Conservation (phyloP, 495 filamentous ascomycete species). For the Recurvomyces mirabilis region DNA sequence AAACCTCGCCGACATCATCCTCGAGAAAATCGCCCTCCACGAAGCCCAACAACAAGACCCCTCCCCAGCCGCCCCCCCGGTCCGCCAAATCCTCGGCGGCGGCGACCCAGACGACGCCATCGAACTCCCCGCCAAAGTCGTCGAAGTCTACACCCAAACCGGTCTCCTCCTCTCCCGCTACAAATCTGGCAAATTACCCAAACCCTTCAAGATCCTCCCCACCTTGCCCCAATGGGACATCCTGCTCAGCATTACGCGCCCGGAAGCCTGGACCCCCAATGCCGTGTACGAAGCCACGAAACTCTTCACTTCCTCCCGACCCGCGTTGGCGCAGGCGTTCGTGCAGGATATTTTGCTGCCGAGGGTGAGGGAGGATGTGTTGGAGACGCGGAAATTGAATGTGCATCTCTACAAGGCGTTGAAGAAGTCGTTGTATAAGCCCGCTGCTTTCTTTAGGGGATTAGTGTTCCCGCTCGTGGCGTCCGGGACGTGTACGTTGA, state of each 20-base stretch:
- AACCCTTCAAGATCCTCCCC: slow-evolving; percentile 94
- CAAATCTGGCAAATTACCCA: slow-evolving; percentile 87
- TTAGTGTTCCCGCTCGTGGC: slow-evolving; percentile 81
- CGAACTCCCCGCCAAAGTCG: slow-evolving; percentile 76
- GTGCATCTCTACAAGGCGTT: slow-evolving; percentile 87
- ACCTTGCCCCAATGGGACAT: slow-evolving; percentile 83
- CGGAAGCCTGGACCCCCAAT: slow-evolving; percentile 80
- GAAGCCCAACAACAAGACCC: slow-evolving; percentile 53
- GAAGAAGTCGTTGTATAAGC: slow-evolving; percentile 91
- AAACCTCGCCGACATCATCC: slow-evolving; percentile 81
- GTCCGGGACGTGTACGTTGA: slow-evolving; percentile 66
- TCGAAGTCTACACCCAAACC: slow-evolving; percentile 88
- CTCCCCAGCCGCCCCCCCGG: slow-evolving; percentile 12
- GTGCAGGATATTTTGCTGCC: slow-evolving; percentile 73
- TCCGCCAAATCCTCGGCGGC: slow-evolving; percentile 39
- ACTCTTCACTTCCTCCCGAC: slow-evolving; percentile 76
- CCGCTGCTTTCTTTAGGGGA: slow-evolving; percentile 93
- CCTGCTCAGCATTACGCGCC: slow-evolving; percentile 68
- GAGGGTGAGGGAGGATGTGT: slow-evolving; percentile 76
- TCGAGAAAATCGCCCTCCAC: slow-evolving; percentile 86
- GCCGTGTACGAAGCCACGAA: slow-evolving; percentile 75
- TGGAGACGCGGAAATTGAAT: slow-evolving; percentile 82
- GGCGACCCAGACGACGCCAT: slow-evolving; percentile 59
- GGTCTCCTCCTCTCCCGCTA: slow-evolving; percentile 82
- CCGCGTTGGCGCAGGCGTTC: slow-evolving; percentile 64